Base-by-base conservation (phyloP, 805 yeast genomes). In the Wickerhamomyces chaumierensis region DNA sequence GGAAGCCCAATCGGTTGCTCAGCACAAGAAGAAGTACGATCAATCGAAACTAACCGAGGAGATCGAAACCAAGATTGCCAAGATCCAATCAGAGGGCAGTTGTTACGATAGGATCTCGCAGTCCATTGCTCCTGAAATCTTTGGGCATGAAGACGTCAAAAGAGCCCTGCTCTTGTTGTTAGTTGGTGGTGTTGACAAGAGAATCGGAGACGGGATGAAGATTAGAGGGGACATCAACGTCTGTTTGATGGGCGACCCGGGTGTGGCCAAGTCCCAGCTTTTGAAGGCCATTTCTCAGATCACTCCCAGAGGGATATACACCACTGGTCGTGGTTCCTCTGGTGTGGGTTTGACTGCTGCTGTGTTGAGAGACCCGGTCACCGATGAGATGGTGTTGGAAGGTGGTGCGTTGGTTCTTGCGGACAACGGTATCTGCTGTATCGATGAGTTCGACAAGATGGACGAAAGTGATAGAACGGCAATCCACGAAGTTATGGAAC, bases 311-410 rank as follows among this genome's bases (percentile, higher is more conserved):
- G 94, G 95, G 37, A 94, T 92, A 23, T 92, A 92, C 60, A 92
- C 98, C 8, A 92, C 98, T 1, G 98, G 98, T 64, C 78, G 94
- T 53, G 98, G 98, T 58, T 87, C 96, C 4, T 92, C 98, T 0
- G 98, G 98, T 41, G 98, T 92, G 35, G 98, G 98, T 65, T 68
- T 92, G 52, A 92, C 98, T 4, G 98, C 98, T 2, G 98, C 98
- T 0, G 98, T 92, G 28, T 87, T 92, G 94, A 75, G 92, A 53
- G 98, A 92, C 59, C 96, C 97, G 2, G 90, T 88, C n/a, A 92
- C 98, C 1, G 98, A 92, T 60, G 98, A 92, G 62, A 84, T 90
- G 94, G 85, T 92, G 14, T 69, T 92, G 37, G 98, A 92, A 70
- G 98, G 97, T 42, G 98, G 98, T 62, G 97, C 98, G 1, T 68